Percentiles rank a stretch among this genome's conserved stretches.
Evolutionary conservation across 129 eudicot species (phyloP).

Genomic region (Artemisia argyi): DNA sequence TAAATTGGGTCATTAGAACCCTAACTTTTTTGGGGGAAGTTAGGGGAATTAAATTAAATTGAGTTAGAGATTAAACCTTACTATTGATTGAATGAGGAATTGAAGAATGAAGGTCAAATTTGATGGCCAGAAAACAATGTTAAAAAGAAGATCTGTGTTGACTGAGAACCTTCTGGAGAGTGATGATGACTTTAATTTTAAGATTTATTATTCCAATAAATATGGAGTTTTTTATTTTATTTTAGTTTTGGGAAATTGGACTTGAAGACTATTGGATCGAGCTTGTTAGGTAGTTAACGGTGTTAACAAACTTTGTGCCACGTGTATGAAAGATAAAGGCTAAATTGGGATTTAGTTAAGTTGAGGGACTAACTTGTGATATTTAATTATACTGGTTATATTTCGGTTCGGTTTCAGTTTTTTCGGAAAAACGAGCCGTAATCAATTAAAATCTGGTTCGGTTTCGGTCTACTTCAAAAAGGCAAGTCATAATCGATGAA

Average conservation of each 20-base stretch:
- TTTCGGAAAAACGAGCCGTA: no score
- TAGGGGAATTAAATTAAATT: neutral
- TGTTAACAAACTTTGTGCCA: no score
- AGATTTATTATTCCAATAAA: neutral
- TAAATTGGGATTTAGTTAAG: no score
- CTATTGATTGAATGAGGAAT: neutral
- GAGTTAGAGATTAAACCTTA: neutral
- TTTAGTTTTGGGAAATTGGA: neutral
- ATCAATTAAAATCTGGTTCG: no score
- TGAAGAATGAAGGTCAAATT: constrained; percentile 25
- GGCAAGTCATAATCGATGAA: no score
- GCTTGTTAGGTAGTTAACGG: no score
- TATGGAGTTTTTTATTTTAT: constrained; percentile 5
- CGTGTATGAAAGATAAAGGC: no score
- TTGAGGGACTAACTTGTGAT: no score
- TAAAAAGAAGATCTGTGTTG: constrained; percentile 34
- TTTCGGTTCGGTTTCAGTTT: no score
- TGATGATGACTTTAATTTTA: neutral
- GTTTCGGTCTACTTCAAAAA: no score
- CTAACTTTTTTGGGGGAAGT: neutral
- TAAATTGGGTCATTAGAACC: neutral
- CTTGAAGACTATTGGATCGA: no score
- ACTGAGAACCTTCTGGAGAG: constrained; percentile 34
- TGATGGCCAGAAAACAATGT: neutral
- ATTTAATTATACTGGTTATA: no score